Conservation (phyloP, 495 filamentous ascomycete genomes). For the Penicillium manginii region DNA sequence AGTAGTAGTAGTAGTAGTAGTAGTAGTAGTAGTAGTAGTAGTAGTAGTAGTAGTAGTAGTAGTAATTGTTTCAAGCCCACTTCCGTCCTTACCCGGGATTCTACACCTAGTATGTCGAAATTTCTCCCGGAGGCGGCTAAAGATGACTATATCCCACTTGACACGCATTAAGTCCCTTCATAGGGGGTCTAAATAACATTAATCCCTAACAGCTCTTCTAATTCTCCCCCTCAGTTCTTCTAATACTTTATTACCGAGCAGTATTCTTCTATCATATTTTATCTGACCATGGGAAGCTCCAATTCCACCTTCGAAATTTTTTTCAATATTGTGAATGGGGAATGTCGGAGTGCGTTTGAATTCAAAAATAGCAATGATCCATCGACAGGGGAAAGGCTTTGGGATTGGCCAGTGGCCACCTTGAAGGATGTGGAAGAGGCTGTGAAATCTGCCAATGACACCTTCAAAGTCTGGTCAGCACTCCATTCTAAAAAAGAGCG, state of each 20-base stretch:
- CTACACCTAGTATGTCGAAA: neutral
- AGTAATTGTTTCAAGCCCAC: neutral
- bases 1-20: too few species aligned
- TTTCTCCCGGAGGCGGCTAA: neutral
- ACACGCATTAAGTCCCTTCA: neutral
- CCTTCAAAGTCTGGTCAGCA: slow-evolving; percentile 50
- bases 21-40: too few species aligned
- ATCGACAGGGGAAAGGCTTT: slow-evolving; percentile 50
- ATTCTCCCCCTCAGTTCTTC: neutral
- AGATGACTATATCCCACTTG: neutral
- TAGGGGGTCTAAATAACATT: neutral
- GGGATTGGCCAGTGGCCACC: slow-evolving; percentile 47
- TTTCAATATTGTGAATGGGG: neutral
- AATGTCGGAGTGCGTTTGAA: neutral
- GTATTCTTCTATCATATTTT: neutral
- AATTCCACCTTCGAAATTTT: neutral
- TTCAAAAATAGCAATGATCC: slow-evolving; percentile 38
- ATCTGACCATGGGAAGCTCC: neutral
- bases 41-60: too few species aligned
- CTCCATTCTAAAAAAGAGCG: slow-evolving; percentile 35
- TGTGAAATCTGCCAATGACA: slow-evolving; percentile 47
- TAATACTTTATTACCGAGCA: neutral
- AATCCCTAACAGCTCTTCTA: neutral
- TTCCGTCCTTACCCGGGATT: neutral
- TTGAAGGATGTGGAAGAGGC: slow-evolving; percentile 54